These are phyloP conservation scores for Fusarium transvaalense DNA, from an alignment of 2,329 filamentous ascomycete genomes.

Conservation along the genomic window DNA sequence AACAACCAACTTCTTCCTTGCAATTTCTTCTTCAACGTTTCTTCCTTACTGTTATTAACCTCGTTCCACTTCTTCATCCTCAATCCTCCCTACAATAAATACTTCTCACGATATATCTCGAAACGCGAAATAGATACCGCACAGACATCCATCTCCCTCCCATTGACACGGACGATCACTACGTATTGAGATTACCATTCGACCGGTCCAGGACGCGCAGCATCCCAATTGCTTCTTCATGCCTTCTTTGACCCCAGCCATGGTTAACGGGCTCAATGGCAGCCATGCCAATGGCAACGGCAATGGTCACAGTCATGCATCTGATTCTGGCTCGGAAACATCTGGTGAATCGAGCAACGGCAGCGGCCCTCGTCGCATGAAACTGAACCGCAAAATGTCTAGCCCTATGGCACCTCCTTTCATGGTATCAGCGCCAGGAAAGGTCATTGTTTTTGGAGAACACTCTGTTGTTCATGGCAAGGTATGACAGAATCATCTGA, in stretches of 20 bases:
- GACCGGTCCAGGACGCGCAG: slow-evolving; percentile 31
- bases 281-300: slow-evolving; percentile 28
- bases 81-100: neutral
- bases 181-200: slow-evolving; percentile 24
- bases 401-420: slow-evolving; percentile 85
- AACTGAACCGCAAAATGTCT: slow-evolving; percentile 67
- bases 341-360: slow-evolving; percentile 52
- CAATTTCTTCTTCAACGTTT: slow-evolving; percentile 8
- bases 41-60: slow-evolving; percentile 5
- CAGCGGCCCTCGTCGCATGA: slow-evolving; percentile 54
- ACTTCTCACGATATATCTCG: slow-evolving; percentile 3
- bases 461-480: slow-evolving; percentile 98
- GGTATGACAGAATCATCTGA: slow-evolving; percentile 58
- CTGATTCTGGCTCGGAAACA: slow-evolving; percentile 45
- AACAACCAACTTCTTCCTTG: slow-evolving; percentile 26
- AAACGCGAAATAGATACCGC: slow-evolving; percentile 5
- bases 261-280: slow-evolving; percentile 45
- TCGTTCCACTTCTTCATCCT: slow-evolving; percentile 18
- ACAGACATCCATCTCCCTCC: slow-evolving; percentile 19
- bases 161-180: slow-evolving; percentile 16
- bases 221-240: slow-evolving; percentile 31
- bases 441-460: slow-evolving; percentile 98
- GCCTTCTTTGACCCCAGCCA: slow-evolving; percentile 40
- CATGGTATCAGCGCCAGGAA: slow-evolving; percentile 97
- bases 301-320: slow-evolving; percentile 31